Evolutionary conservation across 1,284 basidiomycete genomes (phyloP).

Genomic region (Cutaneotrichosporon sp.): DNA sequence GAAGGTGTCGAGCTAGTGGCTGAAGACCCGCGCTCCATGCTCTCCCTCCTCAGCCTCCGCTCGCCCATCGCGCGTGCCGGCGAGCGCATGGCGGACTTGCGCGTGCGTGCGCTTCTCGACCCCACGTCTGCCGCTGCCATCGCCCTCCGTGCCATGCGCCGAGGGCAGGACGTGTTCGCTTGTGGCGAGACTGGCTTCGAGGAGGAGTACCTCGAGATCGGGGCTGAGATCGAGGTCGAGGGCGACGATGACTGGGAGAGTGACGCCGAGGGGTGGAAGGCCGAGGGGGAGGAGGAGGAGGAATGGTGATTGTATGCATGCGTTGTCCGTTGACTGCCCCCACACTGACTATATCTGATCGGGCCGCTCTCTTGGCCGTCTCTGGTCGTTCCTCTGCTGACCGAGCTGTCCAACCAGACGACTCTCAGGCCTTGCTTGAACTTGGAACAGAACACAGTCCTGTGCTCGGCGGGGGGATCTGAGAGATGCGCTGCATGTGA

Average conservation of each 20-base stretch:
- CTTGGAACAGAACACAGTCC: no score
- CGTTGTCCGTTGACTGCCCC: no score
- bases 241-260: conserved; percentile 40
- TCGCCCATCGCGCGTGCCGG: conserved; percentile 23
- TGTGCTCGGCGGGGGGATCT: no score
- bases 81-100: conserved; percentile 33
- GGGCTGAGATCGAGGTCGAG: conserved; percentile 14
- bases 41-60: conserved; percentile 28
- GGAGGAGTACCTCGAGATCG: conserved; percentile 22
- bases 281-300: conserved; percentile 26
- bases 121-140: conserved; percentile 28
- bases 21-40: not conserved
- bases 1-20: not conserved
- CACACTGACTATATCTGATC: no score
- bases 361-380: no score
- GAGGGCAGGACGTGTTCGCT: conserved; percentile 42
- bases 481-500: no score
- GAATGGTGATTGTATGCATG: conserved; percentile 22
- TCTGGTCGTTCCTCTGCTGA: no score
- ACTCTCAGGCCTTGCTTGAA: no score
- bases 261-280: conserved; percentile 38
- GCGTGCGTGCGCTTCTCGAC: conserved; percentile 46
- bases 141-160: conserved; percentile 29
- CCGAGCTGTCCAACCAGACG: no score
- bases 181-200: conserved; percentile 29